Base-by-base conservation (phyloP, 2,329 filamentous ascomycete species). In the Aspergillus terreus region DNA sequence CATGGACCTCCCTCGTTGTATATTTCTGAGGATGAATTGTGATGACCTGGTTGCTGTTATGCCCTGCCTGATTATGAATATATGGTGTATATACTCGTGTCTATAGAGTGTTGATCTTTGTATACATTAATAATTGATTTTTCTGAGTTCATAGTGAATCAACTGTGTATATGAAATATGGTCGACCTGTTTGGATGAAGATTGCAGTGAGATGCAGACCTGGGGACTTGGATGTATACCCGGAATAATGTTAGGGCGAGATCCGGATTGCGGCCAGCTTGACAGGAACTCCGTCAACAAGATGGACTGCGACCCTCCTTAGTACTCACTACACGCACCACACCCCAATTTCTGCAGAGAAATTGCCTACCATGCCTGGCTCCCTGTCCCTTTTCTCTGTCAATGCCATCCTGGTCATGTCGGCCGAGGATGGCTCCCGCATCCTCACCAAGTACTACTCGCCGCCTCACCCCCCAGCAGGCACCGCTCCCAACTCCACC, bases 391-490 rank as follows among this genome's bases (percentile, higher is more conserved):
- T 91, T 42, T 87, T 87, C 77, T 84, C 85, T 65, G 81, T 91
- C 67, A 87, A 88, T 71, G 88, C 88, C 67, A 81, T 92, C 70
- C 80, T 90, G 61, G 84, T 92, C 63, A 85, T 92, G 69, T 84
- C 87, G 66, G 86, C 86, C 55, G 90, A 96, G 75, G 92, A 97
- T 72, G 89, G 89, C 68, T 88, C 88, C 55, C 85, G 92, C 72
- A 89, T 97, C 76, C 90, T 96, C 71, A 84, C 91, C 67, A 96
- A 96, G 79, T 96, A 96, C 82, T 96, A 92, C 80, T 80, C 78
- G 56, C 79, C 85, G 58, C 86, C 86, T 53, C 86, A 89, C 68
- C 73, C 78, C 73, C 77, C 87, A 71, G 72, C 87, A 77, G 77
- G 77, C 63, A 71, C 74, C 52, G 72, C 80, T 51, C 76, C 79